Percentiles rank a stretch among this genome's conserved stretches.
These are phyloP conservation scores for Backusella westeae DNA, from an alignment of 192 early-diverging fungal species.

Conservation along the genomic window DNA sequence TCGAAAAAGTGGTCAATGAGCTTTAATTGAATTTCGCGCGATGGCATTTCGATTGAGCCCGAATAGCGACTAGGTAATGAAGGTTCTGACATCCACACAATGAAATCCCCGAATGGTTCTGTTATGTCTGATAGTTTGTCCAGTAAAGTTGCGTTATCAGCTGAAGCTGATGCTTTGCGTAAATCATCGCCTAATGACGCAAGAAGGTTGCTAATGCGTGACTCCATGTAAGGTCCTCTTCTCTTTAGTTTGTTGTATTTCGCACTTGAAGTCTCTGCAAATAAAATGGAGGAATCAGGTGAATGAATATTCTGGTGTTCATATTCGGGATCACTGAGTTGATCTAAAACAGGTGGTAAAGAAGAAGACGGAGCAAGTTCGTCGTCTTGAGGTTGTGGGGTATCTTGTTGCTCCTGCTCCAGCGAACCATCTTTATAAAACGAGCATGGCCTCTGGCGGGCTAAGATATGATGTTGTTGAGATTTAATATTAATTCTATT, in stretches of 20 bases:
- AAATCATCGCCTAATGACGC: constrained; percentile 5
- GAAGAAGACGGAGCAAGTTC: background rate
- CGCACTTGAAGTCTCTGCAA: background rate
- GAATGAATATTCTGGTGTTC: background rate
- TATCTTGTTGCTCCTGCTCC: background rate
- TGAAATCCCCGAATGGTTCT: background rate
- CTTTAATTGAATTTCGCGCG: constrained; percentile 22
- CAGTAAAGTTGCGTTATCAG: background rate
- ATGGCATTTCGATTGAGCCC: constrained; percentile 28
- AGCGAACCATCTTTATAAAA: constrained; percentile 27
- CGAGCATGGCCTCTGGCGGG: constrained; percentile 29
- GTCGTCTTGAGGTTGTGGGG: background rate
- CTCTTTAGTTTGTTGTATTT: constrained; percentile 9
- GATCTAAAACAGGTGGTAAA: background rate
- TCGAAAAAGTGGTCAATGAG: constrained; percentile 32
- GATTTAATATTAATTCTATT: constrained; percentile 1
- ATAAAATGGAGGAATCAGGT: background rate
- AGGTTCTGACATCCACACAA: constrained; percentile 22
- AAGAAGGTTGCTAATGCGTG: constrained; percentile 5
- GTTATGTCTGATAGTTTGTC: background rate
- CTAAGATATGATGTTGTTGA: constrained; percentile 9
- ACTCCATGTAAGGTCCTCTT: constrained; percentile 5
- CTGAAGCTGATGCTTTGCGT: constrained; percentile 1
- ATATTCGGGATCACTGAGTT: background rate
- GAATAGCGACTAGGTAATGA: constrained; percentile 24